phyloP scores from a whole-genome alignment of 495 filamentous ascomycete species.

The Penicillium desertorum region DNA sequence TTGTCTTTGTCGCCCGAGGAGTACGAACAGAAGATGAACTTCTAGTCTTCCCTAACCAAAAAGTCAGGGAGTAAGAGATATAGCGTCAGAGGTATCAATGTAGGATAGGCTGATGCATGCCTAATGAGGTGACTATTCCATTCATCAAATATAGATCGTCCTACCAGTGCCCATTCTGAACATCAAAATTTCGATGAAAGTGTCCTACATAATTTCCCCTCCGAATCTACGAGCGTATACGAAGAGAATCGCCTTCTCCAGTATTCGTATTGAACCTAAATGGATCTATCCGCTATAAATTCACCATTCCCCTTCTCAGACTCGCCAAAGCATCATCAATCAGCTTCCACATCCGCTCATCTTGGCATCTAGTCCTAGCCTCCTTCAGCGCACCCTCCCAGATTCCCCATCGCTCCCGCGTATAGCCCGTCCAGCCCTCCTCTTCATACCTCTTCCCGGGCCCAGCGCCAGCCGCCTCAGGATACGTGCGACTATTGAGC shows the following conservation, averaged over 20 bases:
- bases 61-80: too few relatives aligned
- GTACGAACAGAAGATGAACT: background rate
- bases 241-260: too few relatives aligned
- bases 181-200: too few relatives aligned
- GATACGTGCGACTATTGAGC: background rate
- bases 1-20: slow-evolving; percentile 13
- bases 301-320: slow-evolving; percentile 1
- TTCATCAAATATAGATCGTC: too few relatives aligned
- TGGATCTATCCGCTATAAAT: background rate
- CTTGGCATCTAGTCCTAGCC: background rate
- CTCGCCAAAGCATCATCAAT: slow-evolving; percentile 3
- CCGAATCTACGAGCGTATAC: too few relatives aligned
- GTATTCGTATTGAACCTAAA: background rate
- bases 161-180: too few relatives aligned
- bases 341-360: background rate
- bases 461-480: background rate
- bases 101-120: too few relatives aligned
- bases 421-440: slow-evolving; percentile 4
- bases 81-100: too few relatives aligned
- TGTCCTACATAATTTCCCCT: too few relatives aligned
- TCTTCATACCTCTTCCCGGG: background rate
- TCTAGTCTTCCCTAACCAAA: too few relatives aligned
- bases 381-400: slow-evolving; percentile 1
- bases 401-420: background rate
- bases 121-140: too few relatives aligned